These are phyloP conservation scores for Podospora bellae-mahoneyi DNA, from an alignment of 495 filamentous ascomycete genomes.

Conservation along the genomic window DNA sequence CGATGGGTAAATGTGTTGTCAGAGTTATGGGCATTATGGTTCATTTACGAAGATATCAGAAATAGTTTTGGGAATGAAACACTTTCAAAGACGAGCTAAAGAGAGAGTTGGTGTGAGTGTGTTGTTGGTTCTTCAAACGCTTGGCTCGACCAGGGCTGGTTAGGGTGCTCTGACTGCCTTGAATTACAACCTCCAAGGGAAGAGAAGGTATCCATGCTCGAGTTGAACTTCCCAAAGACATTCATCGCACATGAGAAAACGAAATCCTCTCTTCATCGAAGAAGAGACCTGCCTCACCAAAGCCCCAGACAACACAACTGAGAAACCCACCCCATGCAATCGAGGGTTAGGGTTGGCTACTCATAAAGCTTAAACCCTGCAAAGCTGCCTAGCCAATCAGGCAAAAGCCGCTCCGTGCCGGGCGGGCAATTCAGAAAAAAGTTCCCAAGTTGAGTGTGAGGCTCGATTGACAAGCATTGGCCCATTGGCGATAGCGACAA, in stretches of 20 bases:
- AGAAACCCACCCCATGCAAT: too few species aligned
- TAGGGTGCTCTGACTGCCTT: not conserved
- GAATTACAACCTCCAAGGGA: not conserved
- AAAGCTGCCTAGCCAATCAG: slow-evolving; percentile 12
- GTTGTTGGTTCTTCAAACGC: not conserved
- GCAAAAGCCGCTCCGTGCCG: not conserved
- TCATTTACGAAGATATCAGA: not conserved
- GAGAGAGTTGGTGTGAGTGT: not conserved
- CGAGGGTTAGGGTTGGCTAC: slow-evolving; percentile 18
- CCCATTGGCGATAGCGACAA: slow-evolving; percentile 15
- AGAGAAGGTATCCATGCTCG: not conserved
- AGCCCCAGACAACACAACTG: too few species aligned
- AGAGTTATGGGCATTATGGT: not conserved
- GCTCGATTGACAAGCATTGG: not conserved
- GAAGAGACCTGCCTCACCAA: too few species aligned
- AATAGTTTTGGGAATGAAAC: not conserved
- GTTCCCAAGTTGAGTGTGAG: slow-evolving; percentile 10
- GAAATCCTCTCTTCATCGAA: too few species aligned
- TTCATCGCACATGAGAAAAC: too few species aligned
- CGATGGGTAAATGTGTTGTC: not conserved
- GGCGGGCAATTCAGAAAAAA: slow-evolving; percentile 15
- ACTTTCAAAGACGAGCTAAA: not conserved
- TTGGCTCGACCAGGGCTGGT: not conserved
- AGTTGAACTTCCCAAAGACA: too few species aligned
- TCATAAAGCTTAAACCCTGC: slow-evolving; percentile 23